A percentile compares a stretch with the other conserved stretches of the same genome.
phyloP scores from a whole-genome alignment of 2,329 filamentous ascomycete genomes.

The Venturia nashicola region DNA sequence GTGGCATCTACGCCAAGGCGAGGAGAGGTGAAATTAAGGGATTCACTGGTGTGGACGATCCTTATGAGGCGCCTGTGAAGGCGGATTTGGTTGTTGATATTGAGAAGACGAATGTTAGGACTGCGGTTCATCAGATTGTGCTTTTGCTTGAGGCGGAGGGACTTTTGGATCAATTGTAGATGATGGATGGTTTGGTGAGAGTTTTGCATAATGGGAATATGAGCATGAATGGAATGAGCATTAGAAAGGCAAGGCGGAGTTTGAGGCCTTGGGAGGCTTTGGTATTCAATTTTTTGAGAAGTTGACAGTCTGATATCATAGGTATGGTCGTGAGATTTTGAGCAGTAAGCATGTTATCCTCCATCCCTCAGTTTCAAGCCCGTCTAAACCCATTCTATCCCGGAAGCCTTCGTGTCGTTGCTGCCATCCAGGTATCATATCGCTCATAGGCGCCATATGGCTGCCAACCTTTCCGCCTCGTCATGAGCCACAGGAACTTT shows the following conservation, averaged over 20 bases:
- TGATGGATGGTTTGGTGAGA: background rate
- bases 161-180: constrained; percentile 56
- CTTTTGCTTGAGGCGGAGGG: constrained; percentile 83
- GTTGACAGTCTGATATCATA: background rate
- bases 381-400: background rate
- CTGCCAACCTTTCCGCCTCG: background rate
- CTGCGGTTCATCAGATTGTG: constrained; percentile 93
- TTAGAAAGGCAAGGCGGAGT: background rate
- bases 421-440: background rate
- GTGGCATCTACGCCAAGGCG: constrained; percentile 76
- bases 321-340: background rate
- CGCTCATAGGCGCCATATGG: background rate
- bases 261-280: background rate
- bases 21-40: constrained; percentile 87
- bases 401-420: background rate
- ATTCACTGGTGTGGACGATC: constrained; percentile 96
- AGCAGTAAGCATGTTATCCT: background rate
- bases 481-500: background rate
- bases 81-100: constrained; percentile 75
- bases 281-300: background rate
- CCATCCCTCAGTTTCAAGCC: background rate
- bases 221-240: background rate
- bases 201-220: background rate
- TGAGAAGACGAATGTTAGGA: constrained; percentile 77
- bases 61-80: constrained; percentile 76